Percentiles rank a stretch among this genome's conserved stretches.
Evolutionary conservation across 345 rosid genomes (phyloP).

Genomic region (sweet orange (Citrus sinensis)): DNA sequence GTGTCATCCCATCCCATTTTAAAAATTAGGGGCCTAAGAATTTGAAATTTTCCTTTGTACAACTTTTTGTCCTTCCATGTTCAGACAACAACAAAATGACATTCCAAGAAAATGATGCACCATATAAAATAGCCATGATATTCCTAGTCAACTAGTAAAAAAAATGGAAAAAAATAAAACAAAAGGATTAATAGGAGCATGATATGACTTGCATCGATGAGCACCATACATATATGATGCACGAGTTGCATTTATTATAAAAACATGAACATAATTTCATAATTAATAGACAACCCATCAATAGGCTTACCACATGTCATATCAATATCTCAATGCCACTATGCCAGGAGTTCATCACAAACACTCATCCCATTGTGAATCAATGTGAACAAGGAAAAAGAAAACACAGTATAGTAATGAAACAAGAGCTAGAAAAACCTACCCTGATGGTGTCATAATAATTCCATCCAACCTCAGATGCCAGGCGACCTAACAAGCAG

Average conservation of each 20-base stretch:
- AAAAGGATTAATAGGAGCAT: not conserved
- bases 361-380: no score
- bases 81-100: not conserved
- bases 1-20: not conserved
- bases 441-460: constrained; percentile 84
- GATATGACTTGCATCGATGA: not conserved
- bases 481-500: constrained; percentile 68
- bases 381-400: not conserved
- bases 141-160: not conserved
- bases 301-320: no score
- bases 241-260: no score
- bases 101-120: not conserved
- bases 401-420: not conserved
- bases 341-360: no score
- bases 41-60: not conserved
- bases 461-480: constrained; percentile 90
- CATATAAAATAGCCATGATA: not conserved
- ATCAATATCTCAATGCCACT: no score
- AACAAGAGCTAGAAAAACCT: constrained; percentile 6
- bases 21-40: no score
- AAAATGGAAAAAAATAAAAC: not conserved
- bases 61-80: not conserved
- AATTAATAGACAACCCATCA: no score
- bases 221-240: no score
- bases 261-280: no score